Evolutionary conservation across 129 eudicot species (phyloP).

Genomic region (Heracleum sosnowskyi): DNA sequence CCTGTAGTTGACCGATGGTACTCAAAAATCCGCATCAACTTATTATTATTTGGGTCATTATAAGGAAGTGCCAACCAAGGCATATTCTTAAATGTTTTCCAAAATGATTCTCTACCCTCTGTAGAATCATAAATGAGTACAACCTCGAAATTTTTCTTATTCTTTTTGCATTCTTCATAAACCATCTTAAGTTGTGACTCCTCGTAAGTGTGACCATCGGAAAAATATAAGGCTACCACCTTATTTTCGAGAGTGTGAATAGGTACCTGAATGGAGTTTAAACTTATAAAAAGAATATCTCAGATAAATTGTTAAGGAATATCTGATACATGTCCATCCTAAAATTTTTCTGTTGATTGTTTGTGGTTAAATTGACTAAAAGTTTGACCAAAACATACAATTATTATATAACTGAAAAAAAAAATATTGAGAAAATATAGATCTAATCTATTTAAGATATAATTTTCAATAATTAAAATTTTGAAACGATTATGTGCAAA

Average conservation of each 20-base stretch:
- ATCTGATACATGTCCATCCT: too few species aligned
- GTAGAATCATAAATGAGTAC: background rate
- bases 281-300: too few species aligned
- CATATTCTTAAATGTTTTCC: background rate
- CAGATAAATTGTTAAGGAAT: too few species aligned
- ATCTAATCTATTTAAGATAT: too few species aligned
- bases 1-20: background rate
- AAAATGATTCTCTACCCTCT: background rate
- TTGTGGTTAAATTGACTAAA: too few species aligned
- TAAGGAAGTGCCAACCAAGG: background rate
- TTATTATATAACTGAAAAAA: too few species aligned
- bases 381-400: too few species aligned
- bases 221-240: background rate
- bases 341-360: too few species aligned
- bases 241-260: background rate
- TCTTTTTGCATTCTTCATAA: background rate
- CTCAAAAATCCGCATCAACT: background rate
- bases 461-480: too few species aligned
- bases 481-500: too few species aligned
- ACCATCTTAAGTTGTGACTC: background rate
- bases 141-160: background rate
- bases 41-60: background rate
- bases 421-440: too few species aligned
- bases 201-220: rapidly evolving
- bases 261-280: background rate